Evolutionary conservation across 371 early-diverging fungal species (phyloP).

Genomic region (Funneliformis caledonium): DNA sequence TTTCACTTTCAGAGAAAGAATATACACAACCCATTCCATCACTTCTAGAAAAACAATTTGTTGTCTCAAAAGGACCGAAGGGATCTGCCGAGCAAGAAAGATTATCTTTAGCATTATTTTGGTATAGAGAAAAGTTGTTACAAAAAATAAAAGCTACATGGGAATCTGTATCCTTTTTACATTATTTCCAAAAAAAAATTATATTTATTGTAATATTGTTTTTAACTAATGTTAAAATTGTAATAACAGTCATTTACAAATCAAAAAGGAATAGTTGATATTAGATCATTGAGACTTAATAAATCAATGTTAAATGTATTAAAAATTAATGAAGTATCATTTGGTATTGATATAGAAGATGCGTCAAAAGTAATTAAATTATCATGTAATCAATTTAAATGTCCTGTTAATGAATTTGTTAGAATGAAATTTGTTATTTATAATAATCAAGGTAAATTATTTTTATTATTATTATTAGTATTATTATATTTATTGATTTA

Average conservation of each 20-base stretch:
- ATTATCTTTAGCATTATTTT: conserved; percentile 67
- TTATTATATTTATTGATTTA: not conserved
- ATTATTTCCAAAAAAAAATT: not conserved
- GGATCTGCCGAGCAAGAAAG: conserved; percentile 60
- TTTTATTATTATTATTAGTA: not conserved
- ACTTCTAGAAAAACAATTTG: conserved; percentile 79
- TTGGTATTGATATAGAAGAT: conserved; percentile 39
- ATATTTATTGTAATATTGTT: not conserved
- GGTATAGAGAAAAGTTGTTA: conserved; percentile 77
- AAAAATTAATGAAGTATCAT: conserved; percentile 64
- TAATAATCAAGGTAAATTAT: conserved; percentile 54
- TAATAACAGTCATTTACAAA: conserved; percentile 44
- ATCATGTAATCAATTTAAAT: conserved; percentile 53
- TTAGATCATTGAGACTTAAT: conserved; percentile 59
- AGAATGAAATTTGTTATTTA: conserved; percentile 56
- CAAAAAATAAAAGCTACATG: conserved; percentile 61
- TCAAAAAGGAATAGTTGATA: conserved; percentile 58
- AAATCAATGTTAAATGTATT: conserved; percentile 57
- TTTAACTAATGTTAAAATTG: not conserved
- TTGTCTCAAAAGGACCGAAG: conserved; percentile 64
- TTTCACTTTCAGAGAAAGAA: conserved; percentile 58
- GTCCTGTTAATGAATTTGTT: conserved; percentile 57
- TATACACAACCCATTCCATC: conserved; percentile 68
- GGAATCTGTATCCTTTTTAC: conserved; percentile 49
- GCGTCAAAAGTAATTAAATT: conserved; percentile 7